Evolutionary conservation across 108 stramenopile genomes (phyloP), one percentile per base, ranked within the genome.

Genomic region (Nitzschia sp.): DNA sequence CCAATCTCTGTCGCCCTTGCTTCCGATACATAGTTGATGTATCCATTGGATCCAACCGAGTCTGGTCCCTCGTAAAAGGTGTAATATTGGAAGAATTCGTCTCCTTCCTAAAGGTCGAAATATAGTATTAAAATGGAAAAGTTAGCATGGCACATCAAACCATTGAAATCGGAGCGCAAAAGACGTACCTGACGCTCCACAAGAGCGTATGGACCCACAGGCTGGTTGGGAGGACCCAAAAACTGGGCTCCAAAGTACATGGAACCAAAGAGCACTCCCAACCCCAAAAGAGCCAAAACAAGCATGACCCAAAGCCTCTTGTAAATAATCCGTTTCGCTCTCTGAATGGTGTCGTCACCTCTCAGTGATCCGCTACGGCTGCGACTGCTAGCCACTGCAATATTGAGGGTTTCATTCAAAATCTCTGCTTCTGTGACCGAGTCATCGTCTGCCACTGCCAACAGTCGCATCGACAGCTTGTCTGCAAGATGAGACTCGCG

Each of bases 11-110:
- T 50, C 0, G 92, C 92, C 26, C 51, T 64, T 26, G 72, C 65
- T 54, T 83, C 56, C 2, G 64, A 63, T 3, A 93, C 86, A 63
- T 93, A 93, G 19, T 17, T 70, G 37, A 80, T 80, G 64, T 83
- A 89, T 41, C 92, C 92, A 53, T 81, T 82, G 37, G 84, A 85
- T n/a, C 92, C 92, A 10, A 80, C 69, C 8, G 92, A 93, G 65
- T 93, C 92, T 2, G 75, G 78, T 51, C 92, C 92, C 52, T 81
- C 84, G 61, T 83, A 90, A 75, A 93, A 93, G 17, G 63, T 80
- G 50, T 90, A 93, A 52, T 59, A 84, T 12, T 78, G 57, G 58
- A 89, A 90, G 72, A 93, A 93, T 41, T 80, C 63, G 0, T 78
- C 58, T 19, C 88, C 89, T 46, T 83, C 84, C 58, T 89, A 63